These are phyloP conservation scores for Collybia sordida DNA, from an alignment of 768 basidiomycete genomes.

Conservation along the genomic window DNA sequence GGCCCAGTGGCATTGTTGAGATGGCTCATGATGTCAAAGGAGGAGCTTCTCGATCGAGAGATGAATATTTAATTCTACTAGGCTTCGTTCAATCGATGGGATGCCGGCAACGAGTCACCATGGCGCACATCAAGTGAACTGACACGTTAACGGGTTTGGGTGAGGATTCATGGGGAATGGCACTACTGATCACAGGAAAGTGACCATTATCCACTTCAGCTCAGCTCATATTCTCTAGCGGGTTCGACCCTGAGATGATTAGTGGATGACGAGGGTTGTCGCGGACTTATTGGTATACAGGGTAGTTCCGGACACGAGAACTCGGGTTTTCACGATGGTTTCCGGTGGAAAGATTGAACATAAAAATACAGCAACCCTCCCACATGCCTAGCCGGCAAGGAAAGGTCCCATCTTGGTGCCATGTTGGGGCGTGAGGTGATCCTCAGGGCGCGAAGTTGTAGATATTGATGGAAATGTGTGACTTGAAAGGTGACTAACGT, in stretches of 20 bases:
- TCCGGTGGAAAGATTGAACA: conserved; percentile 30
- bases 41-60: conserved; percentile 13
- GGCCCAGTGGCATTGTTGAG: conserved; percentile 10
- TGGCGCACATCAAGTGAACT: not conserved
- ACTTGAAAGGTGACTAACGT: conserved; percentile 17
- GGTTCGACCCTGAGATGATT: conserved; percentile 30
- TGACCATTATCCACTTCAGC: too few relatives aligned
- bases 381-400: conserved; percentile 28
- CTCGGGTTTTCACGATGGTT: conserved; percentile 31
- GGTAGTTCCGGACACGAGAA: conserved; percentile 34
- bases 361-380: conserved; percentile 30
- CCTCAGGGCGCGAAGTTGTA: conserved; percentile 38
- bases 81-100: not conserved
- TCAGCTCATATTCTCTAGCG: conserved; percentile 14
- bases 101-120: conserved; percentile 11
- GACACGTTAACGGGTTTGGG: conserved; percentile 3
- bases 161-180: not conserved
- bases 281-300: conserved; percentile 25
- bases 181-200: too few relatives aligned
- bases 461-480: conserved; percentile 28
- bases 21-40: conserved; percentile 3
- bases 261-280: conserved; percentile 10
- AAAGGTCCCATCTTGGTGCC: conserved; percentile 19
- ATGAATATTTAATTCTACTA: conserved; percentile 7
- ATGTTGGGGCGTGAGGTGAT: conserved; percentile 21